phyloP scores from a whole-genome alignment of 139 green algal species.

The Klebsormidium nitens region DNA sequence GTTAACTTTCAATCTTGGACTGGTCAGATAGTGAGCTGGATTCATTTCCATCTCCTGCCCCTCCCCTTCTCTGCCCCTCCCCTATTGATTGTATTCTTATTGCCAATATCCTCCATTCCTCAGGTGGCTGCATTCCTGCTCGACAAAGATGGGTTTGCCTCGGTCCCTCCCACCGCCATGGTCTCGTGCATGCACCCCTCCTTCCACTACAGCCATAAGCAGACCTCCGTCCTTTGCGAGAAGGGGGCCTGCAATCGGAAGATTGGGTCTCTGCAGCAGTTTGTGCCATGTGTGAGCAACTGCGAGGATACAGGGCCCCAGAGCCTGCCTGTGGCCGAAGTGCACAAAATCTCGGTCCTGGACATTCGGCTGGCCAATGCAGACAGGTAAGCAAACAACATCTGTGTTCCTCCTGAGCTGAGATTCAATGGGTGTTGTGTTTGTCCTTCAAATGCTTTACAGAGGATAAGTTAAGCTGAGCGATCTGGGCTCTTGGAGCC shows the following conservation, averaged over 20 bases:
- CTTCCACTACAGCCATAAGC: slow-evolving; percentile 41
- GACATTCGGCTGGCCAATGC: slow-evolving; percentile 92
- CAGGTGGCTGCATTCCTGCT: slow-evolving; percentile 93
- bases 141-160: slow-evolving; percentile 80
- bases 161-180: slow-evolving; percentile 81
- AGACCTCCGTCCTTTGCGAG: neutral
- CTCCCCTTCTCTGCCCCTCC: too few species aligned
- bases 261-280: slow-evolving; percentile 85
- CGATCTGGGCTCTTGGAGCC: too few species aligned
- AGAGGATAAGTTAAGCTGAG: too few species aligned
- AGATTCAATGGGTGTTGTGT: too few species aligned
- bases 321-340: slow-evolving; percentile 63
- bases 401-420: too few species aligned
- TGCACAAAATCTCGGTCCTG: slow-evolving; percentile 90
- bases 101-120: too few species aligned
- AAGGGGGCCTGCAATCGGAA: slow-evolving; percentile 48
- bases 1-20: too few species aligned
- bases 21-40: too few species aligned
- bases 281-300: slow-evolving; percentile 77
- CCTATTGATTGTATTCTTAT: too few species aligned
- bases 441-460: too few species aligned
- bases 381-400: too few species aligned
- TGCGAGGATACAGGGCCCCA: slow-evolving; percentile 79
- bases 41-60: too few species aligned
- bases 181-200: slow-evolving; percentile 66